phyloP scores from a whole-genome alignment of 805 yeast species.

The Yarrowia sp. region DNA sequence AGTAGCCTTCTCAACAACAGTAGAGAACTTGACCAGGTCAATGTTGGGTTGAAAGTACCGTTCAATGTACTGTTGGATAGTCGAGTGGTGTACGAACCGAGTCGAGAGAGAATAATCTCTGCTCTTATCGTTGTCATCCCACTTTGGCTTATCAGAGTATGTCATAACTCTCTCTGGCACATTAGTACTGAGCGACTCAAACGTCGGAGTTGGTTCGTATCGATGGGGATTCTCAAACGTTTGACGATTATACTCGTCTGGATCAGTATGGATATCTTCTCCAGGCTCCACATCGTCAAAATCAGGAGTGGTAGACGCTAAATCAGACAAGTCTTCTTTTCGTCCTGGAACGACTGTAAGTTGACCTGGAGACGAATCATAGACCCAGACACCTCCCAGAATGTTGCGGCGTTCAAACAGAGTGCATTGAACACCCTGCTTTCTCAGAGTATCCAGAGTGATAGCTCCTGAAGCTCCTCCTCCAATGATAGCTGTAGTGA shows the following conservation, averaged over 20 bases:
- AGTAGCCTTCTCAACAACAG: background rate
- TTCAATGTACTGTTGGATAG: slow-evolving; percentile 5
- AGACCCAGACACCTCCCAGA: slow-evolving; percentile 16
- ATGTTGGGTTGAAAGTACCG: slow-evolving; percentile 7
- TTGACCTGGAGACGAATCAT: background rate
- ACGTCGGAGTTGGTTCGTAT: slow-evolving; percentile 6
- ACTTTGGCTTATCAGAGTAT: slow-evolving; percentile 9
- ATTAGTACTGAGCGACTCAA: background rate
- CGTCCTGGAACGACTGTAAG: slow-evolving; percentile 2
- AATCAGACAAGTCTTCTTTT: background rate
- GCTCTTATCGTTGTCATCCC: background rate
- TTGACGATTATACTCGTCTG: background rate
- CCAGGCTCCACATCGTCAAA: slow-evolving; percentile 5
- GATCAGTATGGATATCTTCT: background rate
- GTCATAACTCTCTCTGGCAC: slow-evolving; percentile 20
- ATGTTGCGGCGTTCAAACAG: slow-evolving; percentile 3
- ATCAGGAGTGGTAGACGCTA: background rate
- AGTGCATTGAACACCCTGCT: background rate
- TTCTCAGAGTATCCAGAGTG: background rate
- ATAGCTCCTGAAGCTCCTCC: slow-evolving; percentile 10
- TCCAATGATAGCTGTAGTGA: background rate
- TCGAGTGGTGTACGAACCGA: background rate
- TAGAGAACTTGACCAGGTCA: background rate
- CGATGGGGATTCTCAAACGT: slow-evolving; percentile 5
- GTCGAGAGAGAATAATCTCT: background rate